phyloP scores from a whole-genome alignment of 139 green algal species.

The Haematococcus sp. region DNA sequence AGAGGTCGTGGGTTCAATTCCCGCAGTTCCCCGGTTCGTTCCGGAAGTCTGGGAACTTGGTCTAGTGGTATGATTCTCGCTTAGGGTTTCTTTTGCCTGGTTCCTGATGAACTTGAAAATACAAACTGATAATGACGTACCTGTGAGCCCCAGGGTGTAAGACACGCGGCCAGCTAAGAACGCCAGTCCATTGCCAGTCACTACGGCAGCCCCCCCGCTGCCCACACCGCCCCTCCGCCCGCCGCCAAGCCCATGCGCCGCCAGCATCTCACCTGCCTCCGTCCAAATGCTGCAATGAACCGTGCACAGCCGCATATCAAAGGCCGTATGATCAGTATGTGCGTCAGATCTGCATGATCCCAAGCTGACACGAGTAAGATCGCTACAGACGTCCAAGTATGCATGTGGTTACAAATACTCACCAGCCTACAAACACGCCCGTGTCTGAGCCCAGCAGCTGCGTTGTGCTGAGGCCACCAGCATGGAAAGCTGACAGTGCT shows the following conservation, averaged over 20 bases:
- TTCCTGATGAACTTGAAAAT: too few relatives aligned
- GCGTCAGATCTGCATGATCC: too few relatives aligned
- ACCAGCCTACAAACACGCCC: constrained; percentile 62
- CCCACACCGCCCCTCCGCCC: neutral
- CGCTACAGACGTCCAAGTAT: too few relatives aligned
- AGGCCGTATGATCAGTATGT: too few relatives aligned
- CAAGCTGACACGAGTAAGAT: too few relatives aligned
- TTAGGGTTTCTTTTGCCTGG: too few relatives aligned
- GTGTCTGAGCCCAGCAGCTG: constrained; percentile 9
- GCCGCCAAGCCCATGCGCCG: neutral
- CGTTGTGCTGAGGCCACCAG: constrained; percentile 16
- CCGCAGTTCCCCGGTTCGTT: too few relatives aligned
- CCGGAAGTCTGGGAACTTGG: too few relatives aligned
- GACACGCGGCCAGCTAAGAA: constrained; percentile 80
- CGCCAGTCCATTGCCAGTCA: constrained; percentile 71
- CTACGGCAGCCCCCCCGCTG: constrained; percentile 29
- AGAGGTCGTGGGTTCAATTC: too few relatives aligned
- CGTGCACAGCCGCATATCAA: too few relatives aligned
- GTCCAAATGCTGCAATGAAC: constrained; percentile 56
- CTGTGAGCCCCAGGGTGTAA: constrained; percentile 75
- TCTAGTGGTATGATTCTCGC: too few relatives aligned
- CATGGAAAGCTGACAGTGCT: constrained; percentile 40
- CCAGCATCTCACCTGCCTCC: constrained; percentile 60
- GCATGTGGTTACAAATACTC: too few relatives aligned
- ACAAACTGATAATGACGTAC: constrained; percentile 2